These are phyloP conservation scores for Iberis pinnata DNA, from an alignment of 345 rosid genomes.

Conservation along the genomic window DNA sequence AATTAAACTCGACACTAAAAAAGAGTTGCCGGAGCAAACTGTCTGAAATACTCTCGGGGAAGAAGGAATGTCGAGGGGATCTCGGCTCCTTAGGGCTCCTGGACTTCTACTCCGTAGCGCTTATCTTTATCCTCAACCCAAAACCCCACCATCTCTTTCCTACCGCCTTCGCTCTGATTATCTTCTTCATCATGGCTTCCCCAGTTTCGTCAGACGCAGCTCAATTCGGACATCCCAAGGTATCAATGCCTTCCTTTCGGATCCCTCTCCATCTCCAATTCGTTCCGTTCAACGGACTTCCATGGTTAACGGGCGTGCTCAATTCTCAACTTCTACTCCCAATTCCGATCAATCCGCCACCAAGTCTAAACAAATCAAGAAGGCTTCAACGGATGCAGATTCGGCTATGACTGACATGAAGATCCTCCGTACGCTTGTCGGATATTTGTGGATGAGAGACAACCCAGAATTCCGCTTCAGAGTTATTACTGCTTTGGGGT, in stretches of 20 bases:
- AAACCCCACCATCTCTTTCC: background rate
- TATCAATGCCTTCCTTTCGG: conserved; percentile 36
- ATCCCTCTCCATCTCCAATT: conserved; percentile 24
- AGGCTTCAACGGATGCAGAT: conserved; percentile 10
- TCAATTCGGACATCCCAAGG: conserved; percentile 14
- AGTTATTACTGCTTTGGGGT: conserved; percentile 72
- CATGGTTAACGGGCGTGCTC: conserved; percentile 31
- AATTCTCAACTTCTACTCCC: conserved; percentile 46
- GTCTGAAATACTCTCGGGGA: background rate
- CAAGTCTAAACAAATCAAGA: conserved; percentile 27
- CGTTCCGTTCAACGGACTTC: conserved; percentile 33
- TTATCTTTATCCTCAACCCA: conserved; percentile 7
- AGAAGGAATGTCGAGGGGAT: conserved; percentile 29
- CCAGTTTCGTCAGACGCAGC: conserved; percentile 23
- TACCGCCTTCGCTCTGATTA: conserved; percentile 24
- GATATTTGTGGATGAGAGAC: conserved; percentile 85
- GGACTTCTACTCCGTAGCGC: conserved; percentile 15
- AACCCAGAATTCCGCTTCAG: conserved; percentile 73
- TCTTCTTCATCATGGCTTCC: conserved; percentile 23
- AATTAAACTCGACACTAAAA: background rate
- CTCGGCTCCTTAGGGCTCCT: conserved; percentile 26
- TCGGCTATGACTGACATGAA: conserved; percentile 51
- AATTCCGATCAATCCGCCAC: conserved; percentile 21
- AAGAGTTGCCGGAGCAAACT: conserved; percentile 15
- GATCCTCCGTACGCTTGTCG: conserved; percentile 67